Conservation (phyloP, 805 yeast species). For the Metschnikowia henanensis region DNA sequence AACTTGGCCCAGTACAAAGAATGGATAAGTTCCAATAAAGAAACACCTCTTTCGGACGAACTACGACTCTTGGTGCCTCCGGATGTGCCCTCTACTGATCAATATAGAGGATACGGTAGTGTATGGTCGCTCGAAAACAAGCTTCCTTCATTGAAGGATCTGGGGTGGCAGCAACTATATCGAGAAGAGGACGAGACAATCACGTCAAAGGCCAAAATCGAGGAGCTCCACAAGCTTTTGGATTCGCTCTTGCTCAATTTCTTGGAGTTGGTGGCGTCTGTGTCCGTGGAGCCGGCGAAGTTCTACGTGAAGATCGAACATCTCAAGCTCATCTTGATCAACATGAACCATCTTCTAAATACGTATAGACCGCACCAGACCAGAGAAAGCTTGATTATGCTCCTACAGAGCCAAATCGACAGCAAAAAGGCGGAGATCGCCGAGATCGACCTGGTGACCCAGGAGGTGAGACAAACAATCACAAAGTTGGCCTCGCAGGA, state of each 20-base stretch:
- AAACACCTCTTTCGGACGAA: slow-evolving; percentile 31
- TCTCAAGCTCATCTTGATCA: slow-evolving; percentile 76
- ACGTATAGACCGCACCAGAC: slow-evolving; percentile 96
- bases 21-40: slow-evolving; percentile 19
- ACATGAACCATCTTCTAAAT: slow-evolving; percentile 88
- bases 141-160: slow-evolving; percentile 70
- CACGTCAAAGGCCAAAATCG: slow-evolving; percentile 50
- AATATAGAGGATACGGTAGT: slow-evolving; percentile 86
- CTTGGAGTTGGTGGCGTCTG: slow-evolving; percentile 76
- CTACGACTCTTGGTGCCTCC: slow-evolving; percentile 68
- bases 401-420: slow-evolving; percentile 69
- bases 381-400: slow-evolving; percentile 79
- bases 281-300: slow-evolving; percentile 70
- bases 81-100: slow-evolving; percentile 53
- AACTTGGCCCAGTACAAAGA: slow-evolving; percentile 50
- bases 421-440: slow-evolving; percentile 56
- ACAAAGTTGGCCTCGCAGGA: slow-evolving; percentile 19
- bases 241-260: slow-evolving; percentile 79
- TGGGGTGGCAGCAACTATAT: slow-evolving; percentile 79
- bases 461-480: slow-evolving; percentile 39
- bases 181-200: slow-evolving; percentile 36
- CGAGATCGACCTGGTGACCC: slow-evolving; percentile 41
- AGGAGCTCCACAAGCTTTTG: slow-evolving; percentile 76
- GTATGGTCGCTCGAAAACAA: slow-evolving; percentile 83
- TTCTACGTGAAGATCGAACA: slow-evolving; percentile 67